Conservation (phyloP, 495 filamentous ascomycete genomes). For the Hypoxylon lienhwacheense region DNA sequence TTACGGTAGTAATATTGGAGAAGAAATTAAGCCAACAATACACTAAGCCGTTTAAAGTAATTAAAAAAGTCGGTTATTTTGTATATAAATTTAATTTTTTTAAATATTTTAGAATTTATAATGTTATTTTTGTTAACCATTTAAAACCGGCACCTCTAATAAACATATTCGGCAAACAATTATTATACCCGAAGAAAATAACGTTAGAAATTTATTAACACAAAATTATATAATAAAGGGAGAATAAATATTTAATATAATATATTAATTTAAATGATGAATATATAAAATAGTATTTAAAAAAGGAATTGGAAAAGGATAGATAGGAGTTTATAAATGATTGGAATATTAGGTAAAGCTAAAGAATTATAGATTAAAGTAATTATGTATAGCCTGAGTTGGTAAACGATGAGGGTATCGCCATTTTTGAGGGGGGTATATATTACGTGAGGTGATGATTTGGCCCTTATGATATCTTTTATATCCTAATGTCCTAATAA, state of each 20-base stretch:
- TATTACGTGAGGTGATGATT: too few species aligned
- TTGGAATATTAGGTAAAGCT: neutral
- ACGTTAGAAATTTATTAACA: neutral
- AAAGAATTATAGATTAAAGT: neutral
- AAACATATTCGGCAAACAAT: neutral
- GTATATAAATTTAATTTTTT: neutral
- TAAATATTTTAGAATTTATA: neutral
- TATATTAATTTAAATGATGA: too few species aligned
- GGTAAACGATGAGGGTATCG: too few species aligned
- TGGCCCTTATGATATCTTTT: too few species aligned
- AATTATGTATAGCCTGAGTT: too few species aligned
- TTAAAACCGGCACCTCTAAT: neutral
- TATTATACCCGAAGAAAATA: neutral
- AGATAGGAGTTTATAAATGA: too few species aligned
- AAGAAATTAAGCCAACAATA: neutral
- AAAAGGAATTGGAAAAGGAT: too few species aligned
- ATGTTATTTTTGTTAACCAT: neutral
- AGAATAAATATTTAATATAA: neutral
- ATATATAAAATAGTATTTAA: too few species aligned
- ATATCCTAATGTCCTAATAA: too few species aligned
- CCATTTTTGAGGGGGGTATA: too few species aligned
- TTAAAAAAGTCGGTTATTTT: neutral
- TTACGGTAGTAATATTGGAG: neutral
- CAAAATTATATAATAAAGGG: neutral
- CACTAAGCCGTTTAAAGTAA: neutral